Conservation (phyloP, 2,329 filamentous ascomycete species). For the Claviceps spartinae region DNA sequence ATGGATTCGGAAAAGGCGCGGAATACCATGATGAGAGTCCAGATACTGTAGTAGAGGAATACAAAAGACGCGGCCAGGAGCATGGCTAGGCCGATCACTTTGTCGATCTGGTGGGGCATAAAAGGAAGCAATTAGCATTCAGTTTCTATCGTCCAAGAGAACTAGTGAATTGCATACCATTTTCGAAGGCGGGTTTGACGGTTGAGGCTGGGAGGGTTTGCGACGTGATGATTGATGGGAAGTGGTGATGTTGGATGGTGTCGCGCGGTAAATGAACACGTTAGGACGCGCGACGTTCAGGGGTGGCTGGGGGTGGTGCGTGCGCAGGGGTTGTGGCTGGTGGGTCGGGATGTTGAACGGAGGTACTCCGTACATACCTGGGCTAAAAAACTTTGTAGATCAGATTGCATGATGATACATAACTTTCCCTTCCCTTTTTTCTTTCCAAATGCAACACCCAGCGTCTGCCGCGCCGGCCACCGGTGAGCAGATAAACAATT, state of each 20-base stretch:
- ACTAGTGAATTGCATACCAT: background rate
- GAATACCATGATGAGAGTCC: constrained; percentile 89
- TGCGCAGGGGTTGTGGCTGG: background rate
- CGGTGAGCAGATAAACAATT: too few species aligned
- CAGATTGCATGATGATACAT: too few species aligned
- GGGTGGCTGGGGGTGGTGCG: background rate
- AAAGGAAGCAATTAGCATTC: background rate
- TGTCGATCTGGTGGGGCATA: constrained; percentile 59
- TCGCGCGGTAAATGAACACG: background rate
- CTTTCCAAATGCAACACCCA: too few species aligned
- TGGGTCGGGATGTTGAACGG: background rate
- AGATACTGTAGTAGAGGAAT: constrained; percentile 85
- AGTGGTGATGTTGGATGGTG: background rate
- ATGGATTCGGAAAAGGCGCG: constrained; percentile 2
- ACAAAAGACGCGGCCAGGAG: constrained; percentile 51
- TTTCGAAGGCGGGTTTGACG: background rate
- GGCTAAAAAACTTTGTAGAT: too few species aligned
- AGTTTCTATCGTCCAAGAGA: too few species aligned
- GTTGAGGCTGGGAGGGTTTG: too few species aligned
- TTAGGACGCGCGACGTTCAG: background rate
- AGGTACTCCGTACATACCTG: too few species aligned
- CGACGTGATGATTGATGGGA: background rate
- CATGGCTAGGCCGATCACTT: constrained; percentile 57
- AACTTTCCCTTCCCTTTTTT: too few species aligned
- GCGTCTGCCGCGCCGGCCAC: too few species aligned